Percentiles rank a stretch among this genome's conserved stretches.
These are phyloP conservation scores for Yamadazyma endophytica DNA, from an alignment of 805 yeast genomes.

Conservation along the genomic window DNA sequence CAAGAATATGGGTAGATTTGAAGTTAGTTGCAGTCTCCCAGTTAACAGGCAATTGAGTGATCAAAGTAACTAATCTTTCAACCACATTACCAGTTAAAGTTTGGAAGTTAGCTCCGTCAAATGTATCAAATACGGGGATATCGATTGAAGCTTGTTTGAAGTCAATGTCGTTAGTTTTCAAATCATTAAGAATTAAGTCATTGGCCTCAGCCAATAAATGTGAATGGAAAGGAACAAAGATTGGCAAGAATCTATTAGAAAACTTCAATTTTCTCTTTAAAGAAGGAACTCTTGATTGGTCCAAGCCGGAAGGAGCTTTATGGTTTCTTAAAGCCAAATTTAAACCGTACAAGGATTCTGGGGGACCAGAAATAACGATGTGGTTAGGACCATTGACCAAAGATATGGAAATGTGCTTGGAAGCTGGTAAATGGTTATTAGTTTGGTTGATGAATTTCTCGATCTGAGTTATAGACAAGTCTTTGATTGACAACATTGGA, in stretches of 20 bases:
- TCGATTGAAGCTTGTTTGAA: conserved; percentile 53
- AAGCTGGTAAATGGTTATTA: conserved; percentile 87
- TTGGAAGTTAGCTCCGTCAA: conserved; percentile 75
- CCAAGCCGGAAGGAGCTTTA: conserved; percentile 90
- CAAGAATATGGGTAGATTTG: conserved; percentile 81
- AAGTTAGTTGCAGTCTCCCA: conserved; percentile 92
- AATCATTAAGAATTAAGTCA: conserved; percentile 60
- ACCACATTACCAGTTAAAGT: conserved; percentile 38
- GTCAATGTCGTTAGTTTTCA: conserved; percentile 51
- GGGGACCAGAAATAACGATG: conserved; percentile 95
- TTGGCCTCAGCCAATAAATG: conserved; percentile 75
- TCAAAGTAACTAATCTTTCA: conserved; percentile 72
- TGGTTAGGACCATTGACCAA: conserved; percentile 94
- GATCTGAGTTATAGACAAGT: conserved; percentile 75
- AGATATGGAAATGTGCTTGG: conserved; percentile 86
- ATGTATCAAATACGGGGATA: conserved; percentile 92
- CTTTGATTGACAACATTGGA: conserved; percentile 95
- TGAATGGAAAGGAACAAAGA: conserved; percentile 96
- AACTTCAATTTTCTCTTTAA: conserved; percentile 92
- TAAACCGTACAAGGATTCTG: conserved; percentile 94
- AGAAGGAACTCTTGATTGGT: conserved; percentile 91
- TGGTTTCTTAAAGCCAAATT: conserved; percentile 88
- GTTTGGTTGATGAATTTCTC: conserved; percentile 77
- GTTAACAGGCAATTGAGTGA: conserved; percentile 84
- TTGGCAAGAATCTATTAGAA: conserved; percentile 90